phyloP scores from a whole-genome alignment of 306 rosid genomes.

The Vicia sativa region DNA sequence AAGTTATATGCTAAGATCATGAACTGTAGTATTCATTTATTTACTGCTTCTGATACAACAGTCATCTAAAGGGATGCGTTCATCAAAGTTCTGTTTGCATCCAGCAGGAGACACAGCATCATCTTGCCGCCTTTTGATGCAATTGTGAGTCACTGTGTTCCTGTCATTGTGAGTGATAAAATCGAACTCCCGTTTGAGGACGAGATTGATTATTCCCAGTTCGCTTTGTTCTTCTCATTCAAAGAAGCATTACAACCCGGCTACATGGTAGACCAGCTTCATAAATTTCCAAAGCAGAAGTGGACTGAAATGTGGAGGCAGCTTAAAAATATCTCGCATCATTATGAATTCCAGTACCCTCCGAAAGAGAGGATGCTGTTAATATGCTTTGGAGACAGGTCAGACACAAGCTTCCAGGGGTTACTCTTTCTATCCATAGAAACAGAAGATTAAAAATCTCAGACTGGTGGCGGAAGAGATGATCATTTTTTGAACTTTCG shows the following conservation, averaged over 20 bases:
- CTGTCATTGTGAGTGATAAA: constrained; percentile 92
- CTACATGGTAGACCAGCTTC: constrained; percentile 74
- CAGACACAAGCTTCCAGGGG: constrained; percentile 80
- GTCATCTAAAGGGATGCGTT: constrained; percentile 90
- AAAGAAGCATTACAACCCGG: constrained; percentile 86
- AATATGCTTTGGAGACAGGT: constrained; percentile 97
- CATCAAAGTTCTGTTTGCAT: constrained; percentile 90
- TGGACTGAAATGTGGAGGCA: constrained; percentile 92
- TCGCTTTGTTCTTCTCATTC: constrained; percentile 86
- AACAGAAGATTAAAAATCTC: constrained; percentile 80
- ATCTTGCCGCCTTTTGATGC: constrained; percentile 97
- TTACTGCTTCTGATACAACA: constrained; percentile 45
- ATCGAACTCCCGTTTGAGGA: constrained; percentile 98
- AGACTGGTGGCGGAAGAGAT: constrained; percentile 85
- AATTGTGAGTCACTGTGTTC: constrained; percentile 94
- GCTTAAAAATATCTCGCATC: constrained; percentile 71
- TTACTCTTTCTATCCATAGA: constrained; percentile 72
- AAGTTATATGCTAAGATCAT: constrained; percentile 30
- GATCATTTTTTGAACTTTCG: constrained; percentile 46
- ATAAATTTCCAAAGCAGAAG: constrained; percentile 67
- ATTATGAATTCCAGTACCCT: constrained; percentile 90
- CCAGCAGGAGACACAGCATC: constrained; percentile 99
- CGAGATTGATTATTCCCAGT: constrained; percentile 79
- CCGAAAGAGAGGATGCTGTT: constrained; percentile 81
- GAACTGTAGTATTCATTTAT: constrained; percentile 38